Evolutionary conservation across 352 stramenopile species (phyloP), one percentile per base, ranked within the genome.

Genomic region (Phytophthora lateralis): DNA sequence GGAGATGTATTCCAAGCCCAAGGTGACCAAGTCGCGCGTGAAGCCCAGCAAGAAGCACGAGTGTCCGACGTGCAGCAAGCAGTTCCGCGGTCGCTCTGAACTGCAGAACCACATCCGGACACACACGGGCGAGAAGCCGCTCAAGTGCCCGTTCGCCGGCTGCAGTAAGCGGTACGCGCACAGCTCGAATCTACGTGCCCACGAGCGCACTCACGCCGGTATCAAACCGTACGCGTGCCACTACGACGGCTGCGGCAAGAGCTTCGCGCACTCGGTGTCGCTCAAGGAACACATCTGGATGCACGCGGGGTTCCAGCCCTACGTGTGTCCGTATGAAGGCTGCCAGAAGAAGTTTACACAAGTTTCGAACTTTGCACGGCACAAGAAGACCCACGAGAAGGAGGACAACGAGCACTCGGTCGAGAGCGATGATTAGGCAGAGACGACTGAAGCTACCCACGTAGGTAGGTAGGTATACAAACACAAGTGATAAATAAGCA

Each of bases 211-310:
- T n/a, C 91, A 97, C 60, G 82, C 86, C 8, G 87, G 86, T 15
- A 81, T 96, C 43, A 97, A 97, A 73, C 91, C 91, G 17, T 97
- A 96, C 69, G 87, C 88, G 45, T 97, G 91, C 61, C 91, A 93
- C 62, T 96, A 94, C 53, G 81, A 91, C 55, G 89, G 84, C 20
- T 97, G 91, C 38, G 86, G 85, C 55, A 97, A 96, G 75, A 89
- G 75, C 32, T 97, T 97, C 50, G 89, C 89, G 12, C 89, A 96
- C 69, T 96, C 84, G 20, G 90, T 94, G 38, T 97, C 92, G 46
- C 71, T 97, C 14, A 96, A 94, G 56, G 93, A 96, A 60, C 91
- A 97, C 71, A 96, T 97, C 37, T 94, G 90, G 80, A 96, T 95
- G 75, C 91, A 97, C 60, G 89, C 85, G 0, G 88, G 87, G 26